Conservation (phyloP, 805 yeast species). For the Saccharomycopsis fermentans region DNA sequence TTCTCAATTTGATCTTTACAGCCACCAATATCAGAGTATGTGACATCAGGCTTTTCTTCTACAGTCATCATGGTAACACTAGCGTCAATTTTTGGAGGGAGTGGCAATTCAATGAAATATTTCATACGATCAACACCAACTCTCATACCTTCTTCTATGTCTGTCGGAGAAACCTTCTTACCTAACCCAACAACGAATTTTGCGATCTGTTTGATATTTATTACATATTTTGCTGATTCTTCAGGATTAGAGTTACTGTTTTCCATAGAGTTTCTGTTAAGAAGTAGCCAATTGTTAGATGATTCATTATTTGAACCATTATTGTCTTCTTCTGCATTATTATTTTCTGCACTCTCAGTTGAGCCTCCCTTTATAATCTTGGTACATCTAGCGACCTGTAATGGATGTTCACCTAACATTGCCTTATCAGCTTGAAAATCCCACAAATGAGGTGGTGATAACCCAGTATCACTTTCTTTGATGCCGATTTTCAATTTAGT, state of each 20-base stretch:
- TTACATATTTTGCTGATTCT: slow-evolving; percentile 84
- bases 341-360: slow-evolving; percentile 25
- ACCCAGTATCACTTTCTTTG: slow-evolving; percentile 95
- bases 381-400: slow-evolving; percentile 98
- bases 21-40: slow-evolving; percentile 97
- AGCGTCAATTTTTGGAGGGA: slow-evolving; percentile 97
- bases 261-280: background rate
- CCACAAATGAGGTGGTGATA: slow-evolving; percentile 95
- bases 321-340: slow-evolving; percentile 18
- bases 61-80: slow-evolving; percentile 99
- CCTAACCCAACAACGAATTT: slow-evolving; percentile 95
- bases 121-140: slow-evolving; percentile 98
- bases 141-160: slow-evolving; percentile 98
- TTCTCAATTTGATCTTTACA: slow-evolving; percentile 97
- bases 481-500: slow-evolving; percentile 93
- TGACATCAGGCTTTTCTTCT: slow-evolving; percentile 98
- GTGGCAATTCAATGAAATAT: slow-evolving; percentile 92
- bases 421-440: slow-evolving; percentile 95
- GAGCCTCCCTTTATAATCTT: slow-evolving; percentile 68
- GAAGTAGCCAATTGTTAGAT: background rate
- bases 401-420: slow-evolving; percentile 87
- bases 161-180: slow-evolving; percentile 95
- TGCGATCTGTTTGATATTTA: slow-evolving; percentile 95
- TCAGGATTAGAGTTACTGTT: background rate
- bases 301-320: slow-evolving; percentile 18